These are phyloP conservation scores for Martiniozyma asiatica DNA, from an alignment of 1,139 yeast species.

Conservation along the genomic window DNA sequence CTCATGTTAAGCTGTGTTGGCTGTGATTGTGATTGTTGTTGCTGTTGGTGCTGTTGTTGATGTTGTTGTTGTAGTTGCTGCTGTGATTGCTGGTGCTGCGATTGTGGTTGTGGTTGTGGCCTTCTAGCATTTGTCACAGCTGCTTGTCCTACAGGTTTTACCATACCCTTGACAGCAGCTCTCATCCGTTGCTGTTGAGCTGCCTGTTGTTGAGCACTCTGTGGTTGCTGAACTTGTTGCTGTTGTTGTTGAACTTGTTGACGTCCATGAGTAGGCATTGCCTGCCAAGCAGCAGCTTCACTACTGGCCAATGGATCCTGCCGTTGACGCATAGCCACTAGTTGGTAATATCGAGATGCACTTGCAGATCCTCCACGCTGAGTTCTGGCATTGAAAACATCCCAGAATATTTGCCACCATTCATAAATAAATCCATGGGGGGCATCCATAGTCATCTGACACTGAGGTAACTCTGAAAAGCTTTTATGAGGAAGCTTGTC, in stretches of 20 bases:
- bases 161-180: too few relatives aligned
- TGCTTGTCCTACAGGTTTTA: conserved; percentile 5
- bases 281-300: too few relatives aligned
- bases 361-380: conserved; percentile 46
- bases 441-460: conserved; percentile 54
- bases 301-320: too few relatives aligned
- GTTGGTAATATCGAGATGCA: conserved; percentile 64
- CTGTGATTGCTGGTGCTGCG: conserved; percentile 4
- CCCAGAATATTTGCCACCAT: conserved; percentile 98
- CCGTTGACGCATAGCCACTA: conserved; percentile 53
- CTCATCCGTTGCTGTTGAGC: conserved; percentile 7
- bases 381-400: conserved; percentile 74
- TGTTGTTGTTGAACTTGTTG: conserved; percentile 6
- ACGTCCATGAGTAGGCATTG: too few relatives aligned
- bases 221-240: conserved; percentile 1
- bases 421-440: conserved; percentile 82
- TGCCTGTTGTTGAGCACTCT: conserved; percentile 2
- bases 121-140: conserved; percentile 4
- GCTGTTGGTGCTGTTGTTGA: conserved; percentile 4
- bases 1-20: too few relatives aligned
- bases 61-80: conserved; percentile 7
- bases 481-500: conserved; percentile 8
- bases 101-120: conserved; percentile 3
- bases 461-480: conserved; percentile 28
- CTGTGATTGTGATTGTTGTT: conserved; percentile 8